Conservation (phyloP, 108 stramenopile genomes). For the Nitzschia palea region DNA sequence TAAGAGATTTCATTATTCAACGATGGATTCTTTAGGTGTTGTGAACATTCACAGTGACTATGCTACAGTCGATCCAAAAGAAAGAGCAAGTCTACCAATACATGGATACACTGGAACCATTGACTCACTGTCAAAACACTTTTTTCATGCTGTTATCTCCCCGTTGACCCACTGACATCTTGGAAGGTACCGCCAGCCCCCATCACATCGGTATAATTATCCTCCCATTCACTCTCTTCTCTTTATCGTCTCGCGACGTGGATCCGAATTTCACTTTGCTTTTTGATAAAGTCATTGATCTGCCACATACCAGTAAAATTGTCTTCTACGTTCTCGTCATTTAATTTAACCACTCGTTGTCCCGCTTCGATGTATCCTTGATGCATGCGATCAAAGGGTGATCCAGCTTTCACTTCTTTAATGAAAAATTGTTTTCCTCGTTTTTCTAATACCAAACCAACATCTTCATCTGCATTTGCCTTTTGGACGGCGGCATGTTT, state of each 20-base stretch:
- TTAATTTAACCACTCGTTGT: conserved; percentile 25
- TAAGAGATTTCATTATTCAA: too few species aligned
- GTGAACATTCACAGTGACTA: too few species aligned
- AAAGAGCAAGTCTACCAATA: too few species aligned
- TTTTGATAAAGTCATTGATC: conserved; percentile 26
- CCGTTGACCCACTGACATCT: too few species aligned
- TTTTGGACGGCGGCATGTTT: conserved; percentile 19
- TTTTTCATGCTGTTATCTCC: too few species aligned
- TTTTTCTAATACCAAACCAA: conserved; percentile 19
- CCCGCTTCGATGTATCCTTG: conserved; percentile 15
- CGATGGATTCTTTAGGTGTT: too few species aligned
- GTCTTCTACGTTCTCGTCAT: conserved; percentile 16
- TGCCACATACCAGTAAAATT: conserved; percentile 27
- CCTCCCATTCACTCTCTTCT: too few species aligned
- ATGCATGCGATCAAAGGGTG: conserved; percentile 28
- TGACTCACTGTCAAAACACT: too few species aligned
- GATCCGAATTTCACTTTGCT: conserved; percentile 15
- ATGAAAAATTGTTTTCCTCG: conserved; percentile 24
- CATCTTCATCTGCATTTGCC: conserved; percentile 10
- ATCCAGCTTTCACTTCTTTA: conserved; percentile 18
- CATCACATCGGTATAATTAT: too few species aligned
- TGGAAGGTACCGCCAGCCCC: too few species aligned
- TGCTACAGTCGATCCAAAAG: too few species aligned
- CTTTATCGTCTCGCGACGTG: conserved; percentile 21
- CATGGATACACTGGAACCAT: too few species aligned